Evolutionary conservation across 139 green algal species (phyloP).

Genomic region (Chlorella sp.): DNA sequence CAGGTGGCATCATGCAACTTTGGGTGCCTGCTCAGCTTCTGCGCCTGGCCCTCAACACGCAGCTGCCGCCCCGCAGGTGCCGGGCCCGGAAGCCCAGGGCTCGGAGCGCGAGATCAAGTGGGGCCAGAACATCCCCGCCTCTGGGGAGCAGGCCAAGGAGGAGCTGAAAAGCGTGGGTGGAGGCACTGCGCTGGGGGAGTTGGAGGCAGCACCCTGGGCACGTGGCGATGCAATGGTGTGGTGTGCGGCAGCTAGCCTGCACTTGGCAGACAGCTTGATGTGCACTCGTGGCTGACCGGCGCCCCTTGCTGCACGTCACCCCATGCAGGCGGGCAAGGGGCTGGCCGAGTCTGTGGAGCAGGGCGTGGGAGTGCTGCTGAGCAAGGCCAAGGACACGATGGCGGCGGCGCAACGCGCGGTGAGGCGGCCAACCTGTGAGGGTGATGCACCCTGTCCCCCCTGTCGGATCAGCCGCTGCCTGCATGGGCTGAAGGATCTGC

Average conservation of each 20-base stretch:
- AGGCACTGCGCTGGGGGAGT: too few relatives aligned
- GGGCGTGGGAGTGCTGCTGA: slow-evolving; percentile 2
- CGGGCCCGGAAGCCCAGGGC: not conserved
- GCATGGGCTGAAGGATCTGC: too few relatives aligned
- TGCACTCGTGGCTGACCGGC: not conserved
- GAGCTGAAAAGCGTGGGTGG: slow-evolving; percentile 23
- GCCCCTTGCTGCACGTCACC: not conserved
- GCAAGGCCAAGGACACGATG: slow-evolving; percentile 13
- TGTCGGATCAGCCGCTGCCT: too few relatives aligned
- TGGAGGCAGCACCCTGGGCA: too few relatives aligned
- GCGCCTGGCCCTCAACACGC: too few relatives aligned
- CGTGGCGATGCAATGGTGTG: too few relatives aligned
- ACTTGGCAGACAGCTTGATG: not conserved
- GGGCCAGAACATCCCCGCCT: slow-evolving; percentile 28
- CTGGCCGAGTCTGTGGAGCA: slow-evolving; percentile 23
- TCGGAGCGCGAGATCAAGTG: slow-evolving; percentile 25
- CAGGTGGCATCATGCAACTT: too few relatives aligned
- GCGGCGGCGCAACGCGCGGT: not conserved
- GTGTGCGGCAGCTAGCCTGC: not conserved
- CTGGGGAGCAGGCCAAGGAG: slow-evolving; percentile 6
- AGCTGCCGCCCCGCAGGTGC: not conserved
- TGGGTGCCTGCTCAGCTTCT: too few relatives aligned
- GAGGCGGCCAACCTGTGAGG: too few relatives aligned
- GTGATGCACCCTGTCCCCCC: too few relatives aligned
- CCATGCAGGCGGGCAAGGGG: slow-evolving; percentile 27